Percentiles rank a stretch among this genome's conserved stretches.
Conservation (phyloP, 2,329 filamentous ascomycete genomes). For the Fusarium nurragi region DNA sequence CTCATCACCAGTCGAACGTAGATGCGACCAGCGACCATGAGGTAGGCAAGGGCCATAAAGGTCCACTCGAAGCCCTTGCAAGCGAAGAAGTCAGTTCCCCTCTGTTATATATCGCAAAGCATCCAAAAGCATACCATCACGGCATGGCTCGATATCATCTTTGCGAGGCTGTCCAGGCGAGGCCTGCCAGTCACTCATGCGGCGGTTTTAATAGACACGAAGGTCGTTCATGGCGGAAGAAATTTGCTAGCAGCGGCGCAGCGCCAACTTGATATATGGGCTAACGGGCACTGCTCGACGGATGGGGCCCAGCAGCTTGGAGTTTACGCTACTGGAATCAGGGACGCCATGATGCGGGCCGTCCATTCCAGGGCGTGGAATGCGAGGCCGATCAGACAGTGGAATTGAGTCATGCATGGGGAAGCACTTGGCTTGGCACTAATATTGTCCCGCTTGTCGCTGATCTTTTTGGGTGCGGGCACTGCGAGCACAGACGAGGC, state of each 20-base stretch:
- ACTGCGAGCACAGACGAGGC: background rate
- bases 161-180: background rate
- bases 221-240: background rate
- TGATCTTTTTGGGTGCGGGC: too few relatives aligned
- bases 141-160: conserved; percentile 11
- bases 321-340: background rate
- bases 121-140: background rate
- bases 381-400: background rate
- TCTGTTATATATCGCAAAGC: background rate
- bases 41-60: background rate
- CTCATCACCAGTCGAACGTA: background rate
- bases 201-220: background rate
- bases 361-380: background rate
- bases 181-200: background rate
- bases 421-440: too few relatives aligned
- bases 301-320: background rate
- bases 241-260: background rate
- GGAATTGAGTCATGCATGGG: background rate
- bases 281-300: too few relatives aligned
- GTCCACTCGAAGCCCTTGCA: conserved; percentile 7
- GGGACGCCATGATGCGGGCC: background rate
- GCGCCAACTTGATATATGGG: background rate
- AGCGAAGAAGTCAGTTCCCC: background rate
- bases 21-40: background rate
- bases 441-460: too few relatives aligned